phyloP scores from a whole-genome alignment of 352 stramenopile genomes.

The Globisporangium cystogenes region DNA sequence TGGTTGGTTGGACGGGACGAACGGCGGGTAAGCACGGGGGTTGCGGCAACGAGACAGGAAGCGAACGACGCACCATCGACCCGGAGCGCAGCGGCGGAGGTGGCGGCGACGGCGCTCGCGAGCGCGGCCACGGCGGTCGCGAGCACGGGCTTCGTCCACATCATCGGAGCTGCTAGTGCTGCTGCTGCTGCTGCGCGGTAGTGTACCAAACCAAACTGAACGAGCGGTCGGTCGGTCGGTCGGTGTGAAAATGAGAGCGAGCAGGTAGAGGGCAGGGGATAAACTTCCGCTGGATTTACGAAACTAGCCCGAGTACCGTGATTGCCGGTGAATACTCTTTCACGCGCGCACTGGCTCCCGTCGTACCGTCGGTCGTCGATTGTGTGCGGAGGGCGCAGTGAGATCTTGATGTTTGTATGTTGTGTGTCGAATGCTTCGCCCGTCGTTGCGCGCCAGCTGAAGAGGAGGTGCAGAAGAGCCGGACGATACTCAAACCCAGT shows the following conservation, averaged over 20 bases:
- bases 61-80: constrained; percentile 11
- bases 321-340: no score
- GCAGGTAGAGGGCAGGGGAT: constrained; percentile 3
- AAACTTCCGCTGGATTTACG: no score
- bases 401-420: neutral
- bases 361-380: neutral
- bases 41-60: no score
- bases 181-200: neutral
- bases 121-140: constrained; percentile 4
- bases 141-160: constrained; percentile 13
- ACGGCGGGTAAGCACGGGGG: no score
- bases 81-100: no score
- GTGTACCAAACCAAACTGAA: constrained; percentile 17
- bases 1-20: no score
- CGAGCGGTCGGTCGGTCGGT: constrained; percentile 6
- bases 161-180: neutral
- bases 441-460: no score
- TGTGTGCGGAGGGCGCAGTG: neutral
- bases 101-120: constrained; percentile 1
- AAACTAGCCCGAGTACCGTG: no score
- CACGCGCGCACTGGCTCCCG: neutral
- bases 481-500: neutral
- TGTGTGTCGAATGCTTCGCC: neutral
- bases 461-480: neutral
- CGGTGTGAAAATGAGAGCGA: constrained; percentile 12